These are phyloP conservation scores for Chlorella ohadii DNA, from an alignment of 139 green algal species.

Conservation along the genomic window DNA sequence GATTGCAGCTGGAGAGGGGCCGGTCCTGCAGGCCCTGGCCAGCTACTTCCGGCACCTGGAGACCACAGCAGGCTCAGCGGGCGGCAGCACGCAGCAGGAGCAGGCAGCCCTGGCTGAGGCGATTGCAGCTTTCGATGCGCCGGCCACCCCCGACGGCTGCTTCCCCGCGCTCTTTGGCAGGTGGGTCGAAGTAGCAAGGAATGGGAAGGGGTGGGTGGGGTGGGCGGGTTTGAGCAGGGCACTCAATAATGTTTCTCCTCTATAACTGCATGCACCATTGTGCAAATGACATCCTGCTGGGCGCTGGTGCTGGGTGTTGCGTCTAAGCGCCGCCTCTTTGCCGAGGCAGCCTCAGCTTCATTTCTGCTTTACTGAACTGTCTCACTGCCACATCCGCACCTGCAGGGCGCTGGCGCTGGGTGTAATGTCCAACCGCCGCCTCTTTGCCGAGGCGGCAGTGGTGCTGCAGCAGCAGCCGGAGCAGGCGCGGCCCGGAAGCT, in stretches of 20 bases:
- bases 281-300: no score
- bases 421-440: slow-evolving; percentile 53
- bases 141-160: slow-evolving; percentile 53
- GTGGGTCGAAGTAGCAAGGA: not conserved
- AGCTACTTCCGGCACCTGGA: slow-evolving; percentile 32
- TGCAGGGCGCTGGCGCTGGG: slow-evolving; percentile 62
- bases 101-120: slow-evolving; percentile 11
- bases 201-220: not conserved
- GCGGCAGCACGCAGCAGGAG: not conserved
- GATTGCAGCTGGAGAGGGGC: slow-evolving; percentile 36
- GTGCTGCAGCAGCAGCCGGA: slow-evolving; percentile 14
- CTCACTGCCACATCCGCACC: no score
- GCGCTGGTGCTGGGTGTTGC: not conserved
- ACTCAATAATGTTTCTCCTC: no score
- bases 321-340: slow-evolving; percentile 55
- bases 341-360: no score
- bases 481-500: not conserved
- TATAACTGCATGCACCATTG: no score
- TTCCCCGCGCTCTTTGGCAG: slow-evolving; percentile 70
- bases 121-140: slow-evolving; percentile 25
- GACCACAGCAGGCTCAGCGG: not conserved
- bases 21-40: slow-evolving; percentile 15
- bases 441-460: slow-evolving; percentile 33
- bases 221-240: not conserved
- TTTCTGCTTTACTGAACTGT: no score